Conservation (phyloP, 495 filamentous ascomycete genomes). For the Niebla homalea region DNA sequence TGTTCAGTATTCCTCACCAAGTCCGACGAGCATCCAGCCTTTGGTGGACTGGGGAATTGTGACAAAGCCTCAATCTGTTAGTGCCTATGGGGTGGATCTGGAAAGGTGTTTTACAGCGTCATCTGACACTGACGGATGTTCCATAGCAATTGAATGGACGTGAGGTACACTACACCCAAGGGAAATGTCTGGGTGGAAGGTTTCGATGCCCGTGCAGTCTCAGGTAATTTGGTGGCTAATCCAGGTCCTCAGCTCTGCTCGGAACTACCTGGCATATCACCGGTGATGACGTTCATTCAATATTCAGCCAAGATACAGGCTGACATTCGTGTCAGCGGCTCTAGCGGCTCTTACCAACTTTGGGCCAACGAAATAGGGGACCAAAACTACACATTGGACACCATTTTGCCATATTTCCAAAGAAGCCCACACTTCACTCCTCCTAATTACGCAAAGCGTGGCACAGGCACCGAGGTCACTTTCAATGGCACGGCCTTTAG, state of each 20-base stretch:
- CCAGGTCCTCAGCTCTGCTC: background rate
- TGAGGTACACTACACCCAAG: slow-evolving; percentile 22
- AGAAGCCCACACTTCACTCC: background rate
- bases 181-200: slow-evolving; percentile 14
- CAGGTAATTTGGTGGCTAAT: background rate
- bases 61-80: slow-evolving; percentile 24
- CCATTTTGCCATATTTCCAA: slow-evolving; percentile 13
- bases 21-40: slow-evolving; percentile 11
- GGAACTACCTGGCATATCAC: background rate
- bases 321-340: slow-evolving; percentile 18
- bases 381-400: slow-evolving; percentile 36
- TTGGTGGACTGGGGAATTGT: slow-evolving; percentile 36
- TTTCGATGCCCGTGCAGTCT: slow-evolving; percentile 7
- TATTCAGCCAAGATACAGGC: background rate
- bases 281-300: background rate
- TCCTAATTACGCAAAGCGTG: background rate
- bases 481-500: background rate
- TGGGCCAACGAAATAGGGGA: slow-evolving; percentile 47
- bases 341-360: slow-evolving; percentile 28
- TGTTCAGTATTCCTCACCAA: slow-evolving; percentile 7
- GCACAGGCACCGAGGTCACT: background rate
- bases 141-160: slow-evolving; percentile 20
- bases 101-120: no score
- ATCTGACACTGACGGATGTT: no score
- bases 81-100: no score